These are phyloP conservation scores for Ustilago esculenta DNA, from an alignment of 1,284 basidiomycete species.

Conservation along the genomic window DNA sequence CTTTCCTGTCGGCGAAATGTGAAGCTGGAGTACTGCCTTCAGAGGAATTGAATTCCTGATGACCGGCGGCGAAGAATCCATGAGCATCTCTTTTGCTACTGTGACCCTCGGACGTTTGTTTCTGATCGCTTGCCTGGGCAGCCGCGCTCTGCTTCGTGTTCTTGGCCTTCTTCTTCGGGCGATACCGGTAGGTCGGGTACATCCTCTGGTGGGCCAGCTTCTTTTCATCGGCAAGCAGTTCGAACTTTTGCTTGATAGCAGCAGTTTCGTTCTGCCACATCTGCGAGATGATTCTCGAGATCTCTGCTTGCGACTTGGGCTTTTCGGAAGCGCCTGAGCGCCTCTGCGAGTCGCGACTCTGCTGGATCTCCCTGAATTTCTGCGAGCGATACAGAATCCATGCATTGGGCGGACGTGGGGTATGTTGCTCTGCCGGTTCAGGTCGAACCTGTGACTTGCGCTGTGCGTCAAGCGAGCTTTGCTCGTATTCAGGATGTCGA, in stretches of 20 bases:
- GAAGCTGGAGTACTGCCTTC: constrained; percentile 4
- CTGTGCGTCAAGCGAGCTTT: constrained; percentile 5
- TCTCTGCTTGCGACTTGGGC: constrained; percentile 75
- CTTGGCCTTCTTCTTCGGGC: constrained; percentile 42
- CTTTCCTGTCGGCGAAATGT: constrained; percentile 12
- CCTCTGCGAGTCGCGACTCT: constrained; percentile 67
- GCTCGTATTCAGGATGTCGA: constrained; percentile 5
- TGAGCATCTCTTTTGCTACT: neutral
- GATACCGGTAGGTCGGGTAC: constrained; percentile 45
- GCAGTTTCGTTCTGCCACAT: constrained; percentile 77
- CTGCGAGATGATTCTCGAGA: constrained; percentile 76
- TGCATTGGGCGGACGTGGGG: constrained; percentile 83
- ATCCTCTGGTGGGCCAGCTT: constrained; percentile 71
- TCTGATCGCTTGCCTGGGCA: neutral
- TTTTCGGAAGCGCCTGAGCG: constrained; percentile 65
- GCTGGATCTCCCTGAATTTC: constrained; percentile 70
- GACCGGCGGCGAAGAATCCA: neutral
- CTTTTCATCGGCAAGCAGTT: constrained; percentile 75
- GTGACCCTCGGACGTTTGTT: neutral
- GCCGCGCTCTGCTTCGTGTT: constrained; percentile 8
- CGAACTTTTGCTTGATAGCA: constrained; percentile 74
- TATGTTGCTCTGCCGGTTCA: constrained; percentile 63
- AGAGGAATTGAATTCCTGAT: constrained; percentile 11
- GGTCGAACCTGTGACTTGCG: constrained; percentile 1
- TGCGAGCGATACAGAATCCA: constrained; percentile 90